Evolutionary conservation across 768 basidiomycete genomes (phyloP).

Genomic region (Naganishia vaughanmartiniae): DNA sequence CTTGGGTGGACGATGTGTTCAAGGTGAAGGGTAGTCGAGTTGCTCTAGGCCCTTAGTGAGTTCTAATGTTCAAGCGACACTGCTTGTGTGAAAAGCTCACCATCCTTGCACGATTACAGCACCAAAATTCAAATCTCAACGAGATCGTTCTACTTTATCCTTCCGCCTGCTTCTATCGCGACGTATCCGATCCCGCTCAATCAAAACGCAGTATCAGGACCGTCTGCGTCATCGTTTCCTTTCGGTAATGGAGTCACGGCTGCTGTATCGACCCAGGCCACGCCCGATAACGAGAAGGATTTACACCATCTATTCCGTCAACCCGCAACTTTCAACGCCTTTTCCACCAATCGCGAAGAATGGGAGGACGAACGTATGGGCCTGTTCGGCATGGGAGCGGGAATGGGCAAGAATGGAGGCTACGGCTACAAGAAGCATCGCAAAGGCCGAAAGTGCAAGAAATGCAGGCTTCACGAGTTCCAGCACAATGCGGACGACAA

Average conservation of each 20-base stretch:
- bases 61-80: conserved; percentile 1
- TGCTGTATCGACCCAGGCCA: background rate
- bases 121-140: conserved; percentile 97
- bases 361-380: conserved; percentile 33
- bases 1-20: conserved; percentile 98
- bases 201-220: background rate
- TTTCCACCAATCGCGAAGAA: conserved; percentile 30
- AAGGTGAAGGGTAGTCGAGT: conserved; percentile 80
- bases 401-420: conserved; percentile 31
- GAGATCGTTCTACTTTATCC: conserved; percentile 91
- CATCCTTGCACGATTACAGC: conserved; percentile 54
- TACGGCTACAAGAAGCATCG: conserved; percentile 35
- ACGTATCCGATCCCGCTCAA: conserved; percentile 29
- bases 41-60: conserved; percentile 77
- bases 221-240: conserved; percentile 10
- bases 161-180: conserved; percentile 65
- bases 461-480: conserved; percentile 19
- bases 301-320: conserved; percentile 23
- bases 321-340: conserved; percentile 34
- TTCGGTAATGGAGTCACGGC: background rate
- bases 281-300: conserved; percentile 21
- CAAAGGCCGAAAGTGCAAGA: conserved; percentile 15
- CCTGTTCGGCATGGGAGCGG: conserved; percentile 32
- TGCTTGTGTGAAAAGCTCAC: background rate
- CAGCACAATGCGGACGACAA: conserved; percentile 18